Percentiles rank a stretch among this genome's conserved stretches.
phyloP scores from a whole-genome alignment of 306 rosid genomes.

The Vicia sativa region DNA sequence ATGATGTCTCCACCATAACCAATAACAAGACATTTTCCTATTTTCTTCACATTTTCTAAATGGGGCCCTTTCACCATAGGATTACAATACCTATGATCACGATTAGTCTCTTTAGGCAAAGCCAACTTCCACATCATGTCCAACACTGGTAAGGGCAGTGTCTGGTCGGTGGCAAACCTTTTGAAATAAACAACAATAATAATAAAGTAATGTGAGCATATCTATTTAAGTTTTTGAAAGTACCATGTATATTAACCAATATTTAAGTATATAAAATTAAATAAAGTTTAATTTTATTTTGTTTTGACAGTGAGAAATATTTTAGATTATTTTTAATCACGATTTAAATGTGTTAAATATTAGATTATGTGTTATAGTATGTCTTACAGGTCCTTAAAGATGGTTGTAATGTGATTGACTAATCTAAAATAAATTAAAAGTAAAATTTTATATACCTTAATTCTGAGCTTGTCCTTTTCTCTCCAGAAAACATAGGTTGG shows the following conservation, averaged over 20 bases:
- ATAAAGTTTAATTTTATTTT: too few relatives aligned
- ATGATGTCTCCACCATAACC: conserved; percentile 69
- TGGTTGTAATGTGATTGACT: too few relatives aligned
- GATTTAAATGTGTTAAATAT: too few relatives aligned
- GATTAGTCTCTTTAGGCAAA: conserved; percentile 50
- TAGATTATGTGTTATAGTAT: too few relatives aligned
- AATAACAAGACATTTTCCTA: conserved; percentile 54
- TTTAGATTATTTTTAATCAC: too few relatives aligned
- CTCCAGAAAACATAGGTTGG: conserved; percentile 76
- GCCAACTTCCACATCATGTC: conserved; percentile 67
- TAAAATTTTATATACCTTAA: conserved; percentile 11
- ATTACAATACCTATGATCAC: conserved; percentile 71
- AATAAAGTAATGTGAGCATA: not conserved
- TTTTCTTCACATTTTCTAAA: conserved; percentile 22
- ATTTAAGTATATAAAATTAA: too few relatives aligned
- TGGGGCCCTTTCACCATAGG: conserved; percentile 60
- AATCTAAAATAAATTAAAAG: too few relatives aligned
- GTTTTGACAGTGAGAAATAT: too few relatives aligned
- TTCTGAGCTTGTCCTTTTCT: conserved; percentile 58
- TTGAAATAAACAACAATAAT: not conserved
- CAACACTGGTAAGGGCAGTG: conserved; percentile 59
- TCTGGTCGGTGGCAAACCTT: conserved; percentile 54
- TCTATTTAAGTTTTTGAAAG: too few relatives aligned
- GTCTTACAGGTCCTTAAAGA: too few relatives aligned
- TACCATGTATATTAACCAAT: too few relatives aligned